Evolutionary conservation across 768 basidiomycete species (phyloP), one percentile per base, ranked within the genome.

Genomic region (Russula sp.): DNA sequence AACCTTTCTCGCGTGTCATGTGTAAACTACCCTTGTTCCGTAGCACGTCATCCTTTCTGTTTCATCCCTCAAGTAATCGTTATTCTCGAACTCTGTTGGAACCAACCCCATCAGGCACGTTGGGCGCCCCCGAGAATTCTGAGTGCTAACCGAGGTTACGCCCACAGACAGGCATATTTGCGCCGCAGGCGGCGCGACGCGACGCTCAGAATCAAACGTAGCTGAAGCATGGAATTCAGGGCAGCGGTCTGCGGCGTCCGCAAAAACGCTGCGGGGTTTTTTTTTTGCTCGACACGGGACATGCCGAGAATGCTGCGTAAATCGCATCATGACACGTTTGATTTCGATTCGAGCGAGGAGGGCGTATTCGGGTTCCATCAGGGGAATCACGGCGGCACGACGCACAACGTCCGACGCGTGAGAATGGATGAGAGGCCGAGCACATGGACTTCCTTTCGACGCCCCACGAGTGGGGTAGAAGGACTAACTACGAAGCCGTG

Each of bases 311-410:
- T 51, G 37, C 37, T 60, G 48, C 63, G 63, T 55, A 60, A 59
- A 49, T 49, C n/a, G 58, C 63, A 59, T 64, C 63, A 60, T 39
- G 58, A 64, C 53, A 64, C 58, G 51, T 63, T 58, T 58, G 57
- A 58, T 63, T 53, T 44, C n/a, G 55, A 62, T 27, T 22, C 50
- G 63, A 54, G 57, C n/a, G 53, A 56, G 39, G 31, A 50, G 55
- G 56, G 39, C 32, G 27, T 42, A 42, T 13, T 31, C 54, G 22
- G 52, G 48, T 55, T 59, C 58, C 50, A 55, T 63, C 49, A 57
- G 40, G 48, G 55, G 55, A 50, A 45, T 42, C 42, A 52, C 59
- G 53, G 45, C 59, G 44, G 59, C 45, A 35, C 37, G 59, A 52
- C 22, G 42, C 42, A 50, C 45, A 57, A 52, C 55, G 10, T 57